phyloP scores from a whole-genome alignment of 2,329 filamentous ascomycete genomes.

The Neopestalotiopsis clavispora region DNA sequence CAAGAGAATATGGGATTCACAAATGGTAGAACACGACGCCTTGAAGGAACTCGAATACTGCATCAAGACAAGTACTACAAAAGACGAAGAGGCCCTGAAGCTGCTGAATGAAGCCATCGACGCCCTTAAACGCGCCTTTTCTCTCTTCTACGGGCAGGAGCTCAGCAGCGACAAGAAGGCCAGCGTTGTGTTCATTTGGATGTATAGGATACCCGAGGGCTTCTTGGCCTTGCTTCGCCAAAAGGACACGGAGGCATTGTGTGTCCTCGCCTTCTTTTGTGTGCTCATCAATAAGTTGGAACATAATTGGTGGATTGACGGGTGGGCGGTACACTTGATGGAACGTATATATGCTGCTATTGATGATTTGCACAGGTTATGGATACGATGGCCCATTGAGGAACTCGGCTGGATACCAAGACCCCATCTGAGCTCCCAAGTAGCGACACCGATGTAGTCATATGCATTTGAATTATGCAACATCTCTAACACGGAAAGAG shows the following conservation, averaged over 20 bases:
- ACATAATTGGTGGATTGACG: slow-evolving; percentile 34
- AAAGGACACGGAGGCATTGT: slow-evolving; percentile 28
- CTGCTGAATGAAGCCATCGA: neutral
- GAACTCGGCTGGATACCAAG: slow-evolving; percentile 31
- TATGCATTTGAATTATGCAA: no score
- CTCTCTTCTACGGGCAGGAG: neutral
- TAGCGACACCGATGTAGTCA: no score
- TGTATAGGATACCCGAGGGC: neutral
- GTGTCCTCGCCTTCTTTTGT: slow-evolving; percentile 33
- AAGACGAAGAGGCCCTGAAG: neutral
- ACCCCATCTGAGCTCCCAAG: neutral
- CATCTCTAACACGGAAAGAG: no score
- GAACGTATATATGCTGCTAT: slow-evolving; percentile 32
- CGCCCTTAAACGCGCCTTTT: neutral
- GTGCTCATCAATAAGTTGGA: slow-evolving; percentile 35
- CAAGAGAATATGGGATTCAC: neutral
- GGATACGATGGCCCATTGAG: slow-evolving; percentile 36
- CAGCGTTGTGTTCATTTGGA: neutral
- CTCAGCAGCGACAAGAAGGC: neutral
- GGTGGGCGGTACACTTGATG: slow-evolving; percentile 33
- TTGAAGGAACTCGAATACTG: neutral
- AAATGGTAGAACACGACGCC: neutral
- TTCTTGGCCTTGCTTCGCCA: slow-evolving; percentile 27
- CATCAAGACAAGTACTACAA: neutral
- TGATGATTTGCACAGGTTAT: slow-evolving; percentile 30